Conservation (phyloP, 177 flowering plant species). For the Tripterygium wilfordii region DNA sequence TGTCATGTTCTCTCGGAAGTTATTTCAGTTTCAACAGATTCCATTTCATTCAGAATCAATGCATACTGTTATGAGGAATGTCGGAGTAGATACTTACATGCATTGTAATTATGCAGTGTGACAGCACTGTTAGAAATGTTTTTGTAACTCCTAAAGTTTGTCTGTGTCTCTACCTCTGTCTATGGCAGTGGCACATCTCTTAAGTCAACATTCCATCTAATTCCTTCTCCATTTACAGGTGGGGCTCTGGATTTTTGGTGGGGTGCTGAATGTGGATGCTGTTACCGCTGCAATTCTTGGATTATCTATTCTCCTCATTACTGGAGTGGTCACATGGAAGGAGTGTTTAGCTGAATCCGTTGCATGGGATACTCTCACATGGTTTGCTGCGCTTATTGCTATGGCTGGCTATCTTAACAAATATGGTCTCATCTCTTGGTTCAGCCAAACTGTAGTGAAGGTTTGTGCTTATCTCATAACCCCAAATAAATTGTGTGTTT, state of each 20-base stretch:
- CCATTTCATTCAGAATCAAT: too few species aligned
- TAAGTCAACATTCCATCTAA: too few species aligned
- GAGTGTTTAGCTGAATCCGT: conserved; percentile 88
- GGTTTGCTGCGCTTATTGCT: conserved; percentile 99
- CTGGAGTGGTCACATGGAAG: conserved; percentile 98
- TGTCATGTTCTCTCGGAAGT: too few species aligned
- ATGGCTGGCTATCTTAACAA: conserved; percentile 99
- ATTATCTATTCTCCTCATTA: conserved; percentile 74
- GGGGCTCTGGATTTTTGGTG: conserved; percentile 92
- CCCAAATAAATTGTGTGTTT: background rate
- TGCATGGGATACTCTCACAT: conserved; percentile 98
- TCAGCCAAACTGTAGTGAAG: conserved; percentile 91
- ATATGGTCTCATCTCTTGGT: conserved; percentile 93
- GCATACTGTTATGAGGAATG: too few species aligned
- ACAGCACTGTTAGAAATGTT: too few species aligned
- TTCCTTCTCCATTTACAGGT: conserved; percentile 37
- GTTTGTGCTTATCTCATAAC: conserved; percentile 28
- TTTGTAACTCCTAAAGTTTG: too few species aligned
- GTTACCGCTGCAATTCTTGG: conserved; percentile 98
- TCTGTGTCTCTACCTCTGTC: too few species aligned
- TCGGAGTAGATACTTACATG: too few species aligned
- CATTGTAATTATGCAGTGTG: too few species aligned
- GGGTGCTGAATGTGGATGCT: conserved; percentile 72
- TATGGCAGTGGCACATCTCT: too few species aligned
- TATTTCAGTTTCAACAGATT: too few species aligned